These are phyloP conservation scores for Pinus albicaulis DNA, from an alignment of 75 land plant genomes.

Conservation along the genomic window DNA sequence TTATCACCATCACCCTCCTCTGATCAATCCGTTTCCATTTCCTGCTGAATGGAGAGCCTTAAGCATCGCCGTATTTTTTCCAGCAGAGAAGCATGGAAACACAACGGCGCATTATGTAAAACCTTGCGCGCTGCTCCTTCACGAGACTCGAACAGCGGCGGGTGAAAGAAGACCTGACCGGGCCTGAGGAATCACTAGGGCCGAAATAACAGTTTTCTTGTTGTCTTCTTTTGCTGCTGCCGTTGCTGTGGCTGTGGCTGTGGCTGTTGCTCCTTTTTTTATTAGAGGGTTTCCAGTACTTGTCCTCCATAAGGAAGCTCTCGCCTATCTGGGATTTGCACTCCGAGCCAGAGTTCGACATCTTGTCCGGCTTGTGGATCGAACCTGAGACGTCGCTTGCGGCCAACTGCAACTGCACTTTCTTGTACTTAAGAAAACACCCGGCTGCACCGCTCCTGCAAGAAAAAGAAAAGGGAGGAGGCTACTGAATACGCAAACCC, in stretches of 20 bases:
- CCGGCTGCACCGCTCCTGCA: too few species aligned
- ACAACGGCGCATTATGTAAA: conserved; percentile 70
- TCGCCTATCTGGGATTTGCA: too few species aligned
- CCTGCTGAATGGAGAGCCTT: background rate
- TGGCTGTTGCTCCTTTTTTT: background rate
- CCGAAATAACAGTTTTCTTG: background rate
- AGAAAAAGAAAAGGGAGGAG: too few species aligned
- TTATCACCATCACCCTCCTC: too few species aligned
- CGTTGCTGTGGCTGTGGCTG: background rate
- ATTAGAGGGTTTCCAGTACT: background rate
- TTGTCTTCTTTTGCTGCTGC: background rate
- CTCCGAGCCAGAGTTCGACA: too few species aligned
- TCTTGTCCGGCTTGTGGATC: too few species aligned
- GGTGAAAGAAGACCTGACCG: conserved; percentile 18
- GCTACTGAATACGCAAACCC: too few species aligned
- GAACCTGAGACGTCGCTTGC: too few species aligned
- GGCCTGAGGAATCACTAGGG: background rate
- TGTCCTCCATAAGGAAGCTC: too few species aligned
- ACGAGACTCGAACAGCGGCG: conserved; percentile 29
- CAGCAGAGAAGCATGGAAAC: conserved; percentile 72
- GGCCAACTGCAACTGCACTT: too few species aligned
- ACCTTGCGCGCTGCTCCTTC: conserved; percentile 63
- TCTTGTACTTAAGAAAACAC: too few species aligned
- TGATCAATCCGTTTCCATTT: too few species aligned
- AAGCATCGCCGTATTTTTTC: conserved; percentile 18